These are phyloP conservation scores for Choiromyces venosus DNA, from an alignment of 495 filamentous ascomycete species.

Conservation along the genomic window DNA sequence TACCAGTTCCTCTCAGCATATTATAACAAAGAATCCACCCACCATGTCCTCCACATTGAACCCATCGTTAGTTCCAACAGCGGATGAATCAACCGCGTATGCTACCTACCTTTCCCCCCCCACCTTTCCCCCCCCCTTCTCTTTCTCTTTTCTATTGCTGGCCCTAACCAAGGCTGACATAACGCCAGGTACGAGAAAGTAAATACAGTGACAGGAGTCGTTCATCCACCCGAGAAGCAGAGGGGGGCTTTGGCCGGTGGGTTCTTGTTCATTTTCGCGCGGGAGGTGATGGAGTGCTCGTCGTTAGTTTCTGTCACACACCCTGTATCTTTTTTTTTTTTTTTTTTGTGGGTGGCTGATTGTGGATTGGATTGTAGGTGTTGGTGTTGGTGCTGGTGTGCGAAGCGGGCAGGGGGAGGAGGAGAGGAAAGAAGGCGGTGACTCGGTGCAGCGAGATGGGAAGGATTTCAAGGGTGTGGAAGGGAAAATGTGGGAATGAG, in stretches of 20 bases:
- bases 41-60: not conserved
- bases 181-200: not conserved
- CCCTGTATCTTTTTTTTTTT: not conserved
- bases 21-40: too few relatives aligned
- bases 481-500: constrained; percentile 1
- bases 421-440: not conserved
- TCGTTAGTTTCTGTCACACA: not conserved
- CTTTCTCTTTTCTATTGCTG: too few relatives aligned
- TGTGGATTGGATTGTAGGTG: not conserved
- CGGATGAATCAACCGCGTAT: not conserved
- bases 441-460: not conserved
- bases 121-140: too few relatives aligned
- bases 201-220: not conserved
- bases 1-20: too few relatives aligned
- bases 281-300: not conserved
- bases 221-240: not conserved
- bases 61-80: not conserved
- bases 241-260: not conserved
- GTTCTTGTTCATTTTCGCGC: not conserved
- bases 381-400: not conserved
- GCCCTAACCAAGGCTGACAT: too few relatives aligned
- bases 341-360: too few relatives aligned
- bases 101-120: too few relatives aligned
- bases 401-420: not conserved
- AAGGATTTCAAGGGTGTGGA: constrained; percentile 7